Conservation (phyloP, 1,284 basidiomycete species). For the Vanrija humicola region DNA sequence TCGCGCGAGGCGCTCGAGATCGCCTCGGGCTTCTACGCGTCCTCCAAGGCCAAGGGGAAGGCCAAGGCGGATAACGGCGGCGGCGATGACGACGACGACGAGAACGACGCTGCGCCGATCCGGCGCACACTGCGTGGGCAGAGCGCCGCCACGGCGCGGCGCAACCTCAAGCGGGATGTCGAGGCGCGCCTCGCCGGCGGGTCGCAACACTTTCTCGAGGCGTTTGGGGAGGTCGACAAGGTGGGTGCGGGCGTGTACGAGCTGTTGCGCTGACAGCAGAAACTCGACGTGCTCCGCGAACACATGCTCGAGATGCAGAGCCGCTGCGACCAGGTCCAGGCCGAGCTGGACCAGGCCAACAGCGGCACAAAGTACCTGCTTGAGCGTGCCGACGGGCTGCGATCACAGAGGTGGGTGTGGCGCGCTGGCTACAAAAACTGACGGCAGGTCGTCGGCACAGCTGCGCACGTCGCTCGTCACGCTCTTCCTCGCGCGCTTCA, state of each 20-base stretch:
- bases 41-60: constrained; percentile 5
- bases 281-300: constrained; percentile 68
- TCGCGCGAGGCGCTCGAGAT: constrained; percentile 77
- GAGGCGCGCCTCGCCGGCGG: constrained; percentile 74
- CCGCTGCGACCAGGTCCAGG: constrained; percentile 78
- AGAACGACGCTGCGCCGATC: constrained; percentile 17
- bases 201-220: constrained; percentile 72
- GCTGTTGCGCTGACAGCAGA: constrained; percentile 53
- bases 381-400: constrained; percentile 76
- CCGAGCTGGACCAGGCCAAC: constrained; percentile 69
- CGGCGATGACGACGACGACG: background rate
- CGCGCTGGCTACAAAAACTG: background rate
- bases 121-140: constrained; percentile 36
- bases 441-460: constrained; percentile 54
- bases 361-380: constrained; percentile 76
- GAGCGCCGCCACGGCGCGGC: constrained; percentile 61
- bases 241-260: constrained; percentile 52
- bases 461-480: constrained; percentile 66
- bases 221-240: constrained; percentile 80
- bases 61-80: constrained; percentile 1
- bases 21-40: constrained; percentile 67
- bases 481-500: constrained; percentile 79
- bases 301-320: constrained; percentile 72
- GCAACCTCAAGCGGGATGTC: constrained; percentile 75
- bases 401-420: constrained; percentile 65